phyloP scores from a whole-genome alignment of 805 yeast genomes.

The Lachancea waltii region DNA sequence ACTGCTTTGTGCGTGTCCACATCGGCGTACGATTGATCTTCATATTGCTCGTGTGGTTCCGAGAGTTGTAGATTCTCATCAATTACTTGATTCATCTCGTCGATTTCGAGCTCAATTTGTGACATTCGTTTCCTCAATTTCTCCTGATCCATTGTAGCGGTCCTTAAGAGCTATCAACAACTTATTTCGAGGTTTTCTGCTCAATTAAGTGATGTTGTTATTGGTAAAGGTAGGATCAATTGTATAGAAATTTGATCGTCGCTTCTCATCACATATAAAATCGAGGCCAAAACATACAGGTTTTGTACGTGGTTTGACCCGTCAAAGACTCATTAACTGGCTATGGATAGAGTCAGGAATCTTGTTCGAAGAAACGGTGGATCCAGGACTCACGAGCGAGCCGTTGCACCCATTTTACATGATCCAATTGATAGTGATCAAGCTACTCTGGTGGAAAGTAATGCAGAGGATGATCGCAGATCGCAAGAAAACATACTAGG shows the following conservation, averaged over 20 bases:
- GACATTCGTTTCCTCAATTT: slow-evolving; percentile 30
- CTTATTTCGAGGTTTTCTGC: no score
- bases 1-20: no score
- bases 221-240: neutral
- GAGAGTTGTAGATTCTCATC: slow-evolving; percentile 28
- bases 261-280: neutral
- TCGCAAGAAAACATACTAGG: slow-evolving; percentile 11
- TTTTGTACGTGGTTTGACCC: no score
- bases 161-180: neutral
- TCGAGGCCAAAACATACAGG: no score
- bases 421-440: slow-evolving; percentile 14
- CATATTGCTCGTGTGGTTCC: neutral
- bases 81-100: slow-evolving; percentile 32
- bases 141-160: slow-evolving; percentile 20
- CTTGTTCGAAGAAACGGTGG: neutral
- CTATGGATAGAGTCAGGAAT: slow-evolving; percentile 4
- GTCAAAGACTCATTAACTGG: no score
- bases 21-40: no score
- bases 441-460: slow-evolving; percentile 12
- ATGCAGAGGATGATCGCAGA: neutral
- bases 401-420: neutral
- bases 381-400: neutral
- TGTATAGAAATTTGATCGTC: neutral
- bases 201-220: no score
- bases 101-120: slow-evolving; percentile 31